Evolutionary conservation across 495 filamentous ascomycete genomes (phyloP), one percentile per base, ranked within the genome.

Genomic region (Margaritispora aquatica): DNA sequence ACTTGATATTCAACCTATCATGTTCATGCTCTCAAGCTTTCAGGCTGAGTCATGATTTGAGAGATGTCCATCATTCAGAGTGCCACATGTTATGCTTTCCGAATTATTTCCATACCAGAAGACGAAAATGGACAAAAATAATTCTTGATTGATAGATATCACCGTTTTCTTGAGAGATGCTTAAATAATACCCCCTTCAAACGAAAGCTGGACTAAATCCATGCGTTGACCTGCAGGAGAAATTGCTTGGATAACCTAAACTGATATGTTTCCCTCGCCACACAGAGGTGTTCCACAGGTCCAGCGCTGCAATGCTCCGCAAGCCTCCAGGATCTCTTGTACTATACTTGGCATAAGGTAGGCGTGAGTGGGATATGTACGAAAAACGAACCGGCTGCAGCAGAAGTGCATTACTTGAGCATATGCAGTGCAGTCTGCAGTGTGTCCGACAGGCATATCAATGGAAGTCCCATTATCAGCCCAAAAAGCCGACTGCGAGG

Each of bases 61-160:
- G 44, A 17, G 24, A 22, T 13, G 47, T 50, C 10, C 47, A 4
- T n/a, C 44, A 8, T 48, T 48, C 7, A 22, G 20, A n/a, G 5
- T 4, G 21, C 26, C 26, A 22, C 47, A 50, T 26, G 21, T 22
- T 24, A 24, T 22, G 20, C 47, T 24, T 50, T 50, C n/a, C 8
- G 20, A 10, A 10, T 8, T n/a, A n/a, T n/a, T n/a, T n/a, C n/a
- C n/a, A n/a, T n/a, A n/a, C n/a, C n/a, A n/a, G n/a, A n/a, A 17
- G 24, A 23, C 5, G 47, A 26, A 24, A 19, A 26, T 5, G 4
- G 26, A 22, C 24, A 15, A 17, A 58, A 49, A 26, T 58, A 27
- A 58, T 53, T 48, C 57, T 58, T 59, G 49, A 53, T 54, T 59
- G 57, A 46, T 59, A 48, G 29, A 31, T 51, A 47, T 11, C 13